Percentiles rank a stretch among this genome's conserved stretches.
These are phyloP conservation scores for Penicillium maclennaniae DNA, from an alignment of 495 filamentous ascomycete genomes.

Conservation along the genomic window DNA sequence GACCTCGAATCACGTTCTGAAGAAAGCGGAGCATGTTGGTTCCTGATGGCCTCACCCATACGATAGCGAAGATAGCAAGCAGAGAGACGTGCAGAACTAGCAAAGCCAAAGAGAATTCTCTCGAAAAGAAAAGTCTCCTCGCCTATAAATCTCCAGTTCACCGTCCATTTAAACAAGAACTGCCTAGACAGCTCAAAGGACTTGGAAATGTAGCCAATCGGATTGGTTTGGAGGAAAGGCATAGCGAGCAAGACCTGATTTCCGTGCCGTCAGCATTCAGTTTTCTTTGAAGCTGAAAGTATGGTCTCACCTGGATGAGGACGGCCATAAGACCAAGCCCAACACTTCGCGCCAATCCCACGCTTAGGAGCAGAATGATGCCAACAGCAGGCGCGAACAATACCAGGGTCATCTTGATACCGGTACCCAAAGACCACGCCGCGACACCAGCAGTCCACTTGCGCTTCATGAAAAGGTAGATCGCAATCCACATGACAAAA, in stretches of 20 bases:
- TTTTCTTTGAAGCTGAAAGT: neutral
- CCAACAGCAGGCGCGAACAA: conserved; percentile 77
- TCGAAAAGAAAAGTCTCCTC: conserved; percentile 79
- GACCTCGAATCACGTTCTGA: conserved; percentile 49
- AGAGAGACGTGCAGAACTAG: conserved; percentile 65
- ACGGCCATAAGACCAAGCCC: conserved; percentile 64
- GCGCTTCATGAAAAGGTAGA: conserved; percentile 69
- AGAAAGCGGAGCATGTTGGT: conserved; percentile 47
- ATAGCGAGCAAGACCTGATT: conserved; percentile 59
- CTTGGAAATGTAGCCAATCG: conserved; percentile 66
- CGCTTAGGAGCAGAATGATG: conserved; percentile 63
- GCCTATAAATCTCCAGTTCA: conserved; percentile 93
- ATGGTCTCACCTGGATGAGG: conserved; percentile 60
- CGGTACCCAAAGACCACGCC: conserved; percentile 73
- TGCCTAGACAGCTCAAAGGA: conserved; percentile 87
- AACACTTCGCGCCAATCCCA: conserved; percentile 59
- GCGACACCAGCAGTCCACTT: conserved; percentile 68
- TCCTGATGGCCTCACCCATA: conserved; percentile 55
- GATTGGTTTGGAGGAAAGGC: conserved; percentile 69
- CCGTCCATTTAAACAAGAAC: conserved; percentile 97
- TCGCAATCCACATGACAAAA: conserved; percentile 73
- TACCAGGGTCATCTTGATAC: conserved; percentile 88
- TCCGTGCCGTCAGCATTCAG: neutral
- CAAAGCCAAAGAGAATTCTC: conserved; percentile 63
- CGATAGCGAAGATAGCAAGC: conserved; percentile 56